Base-by-base conservation (phyloP, 257 asterid species). In the Lantana camara region DNA sequence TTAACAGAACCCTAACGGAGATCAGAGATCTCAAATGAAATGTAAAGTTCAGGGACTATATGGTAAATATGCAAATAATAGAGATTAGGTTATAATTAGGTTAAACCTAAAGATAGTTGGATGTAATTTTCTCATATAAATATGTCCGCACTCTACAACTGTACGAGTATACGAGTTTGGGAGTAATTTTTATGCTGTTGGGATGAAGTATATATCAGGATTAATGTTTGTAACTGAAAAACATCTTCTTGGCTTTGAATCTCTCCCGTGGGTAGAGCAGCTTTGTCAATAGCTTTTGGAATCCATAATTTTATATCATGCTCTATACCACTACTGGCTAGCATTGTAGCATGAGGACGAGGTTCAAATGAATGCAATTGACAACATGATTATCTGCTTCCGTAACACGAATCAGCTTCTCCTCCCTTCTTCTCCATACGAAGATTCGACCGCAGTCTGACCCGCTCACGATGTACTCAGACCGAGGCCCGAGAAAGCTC, bases 311-410 rank as follows among this genome's bases (percentile, higher is more conserved):
- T 80, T 50, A 82, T 76, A 74, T 71, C 85, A 56, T 35, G 70
- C 76, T 85, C 89, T 30, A 83, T 76, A 50, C 87, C 93, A 48
- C 89, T 75, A 77, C 85, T 80, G 35, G 89, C 93, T 50, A 85
- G 85, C 46, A 76, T 69, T 1, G 77, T 49, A 38, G 77, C 71
- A 73, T 78, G 82, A 70, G 87, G 87, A 78, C 82, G 93, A 69
- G 93, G 65, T 59, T 75, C 89, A n/a, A n/a, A n/a, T n/a, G n/a
- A n/a, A 41, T 2, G 16, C 47, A 41, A 41, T 41, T 41, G 3
- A 41, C 47, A 6, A 41, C 47, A 41, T 14, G 0, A 4, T 41
- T 41, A 41, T 41, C 47, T 11, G 47, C 47, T 41, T 41, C 16
- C 19, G 13, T 41, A 12, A 41, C 47, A 41, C 47, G 47, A 41